Conservation (phyloP, 1,284 basidiomycete genomes). For the Moesziomyces antarcticus region DNA sequence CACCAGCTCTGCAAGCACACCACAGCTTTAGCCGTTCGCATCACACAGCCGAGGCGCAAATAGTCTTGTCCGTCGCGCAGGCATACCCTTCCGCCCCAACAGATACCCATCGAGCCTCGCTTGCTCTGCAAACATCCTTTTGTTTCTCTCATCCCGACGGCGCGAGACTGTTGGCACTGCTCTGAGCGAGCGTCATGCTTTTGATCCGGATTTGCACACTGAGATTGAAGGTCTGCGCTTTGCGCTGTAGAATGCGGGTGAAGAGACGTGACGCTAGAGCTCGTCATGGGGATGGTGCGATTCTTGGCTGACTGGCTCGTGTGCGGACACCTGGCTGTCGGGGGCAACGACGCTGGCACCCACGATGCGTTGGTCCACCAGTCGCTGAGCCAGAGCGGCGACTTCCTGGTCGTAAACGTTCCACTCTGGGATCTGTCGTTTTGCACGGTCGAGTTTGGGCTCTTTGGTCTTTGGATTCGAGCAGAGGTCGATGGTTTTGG, state of each 20-base stretch:
- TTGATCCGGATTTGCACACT: neutral
- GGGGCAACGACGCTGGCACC: conserved; percentile 35
- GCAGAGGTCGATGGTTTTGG: conserved; percentile 67
- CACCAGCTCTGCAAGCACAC: conserved; percentile 9
- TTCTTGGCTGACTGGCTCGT: neutral
- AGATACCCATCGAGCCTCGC: neutral
- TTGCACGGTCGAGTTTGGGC: conserved; percentile 88
- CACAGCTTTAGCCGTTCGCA: neutral
- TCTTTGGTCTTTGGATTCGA: conserved; percentile 77
- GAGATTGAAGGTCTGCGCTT: too few species aligned
- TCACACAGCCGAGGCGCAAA: neutral
- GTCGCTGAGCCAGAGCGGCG: conserved; percentile 61
- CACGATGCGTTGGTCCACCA: conserved; percentile 42
- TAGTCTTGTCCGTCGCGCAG: neutral
- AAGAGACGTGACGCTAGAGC: neutral
- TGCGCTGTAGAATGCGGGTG: too few species aligned
- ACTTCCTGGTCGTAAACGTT: conserved; percentile 80
- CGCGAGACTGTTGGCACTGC: neutral
- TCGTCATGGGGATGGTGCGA: neutral
- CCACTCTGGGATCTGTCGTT: conserved; percentile 95
- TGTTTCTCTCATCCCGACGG: neutral
- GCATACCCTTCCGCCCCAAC: neutral
- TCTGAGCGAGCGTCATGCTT: too few species aligned
- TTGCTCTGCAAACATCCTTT: neutral
- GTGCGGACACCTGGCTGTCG: conserved; percentile 15